These are phyloP conservation scores for Drechslerella stenobrocha DNA, from an alignment of 2,329 filamentous ascomycete genomes.

Conservation along the genomic window DNA sequence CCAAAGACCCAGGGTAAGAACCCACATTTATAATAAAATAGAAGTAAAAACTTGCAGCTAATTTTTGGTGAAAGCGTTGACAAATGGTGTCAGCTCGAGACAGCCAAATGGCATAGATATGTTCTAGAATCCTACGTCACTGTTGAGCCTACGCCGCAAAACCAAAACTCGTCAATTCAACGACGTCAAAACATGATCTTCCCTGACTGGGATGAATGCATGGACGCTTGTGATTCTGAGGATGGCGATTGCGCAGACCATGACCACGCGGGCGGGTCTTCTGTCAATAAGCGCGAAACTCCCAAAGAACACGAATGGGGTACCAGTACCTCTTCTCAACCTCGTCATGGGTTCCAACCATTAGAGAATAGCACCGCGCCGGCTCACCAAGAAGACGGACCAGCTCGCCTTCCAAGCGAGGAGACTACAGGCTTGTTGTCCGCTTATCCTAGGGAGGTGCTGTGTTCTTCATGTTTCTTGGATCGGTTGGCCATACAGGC, in stretches of 20 bases:
- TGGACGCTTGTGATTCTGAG: neutral
- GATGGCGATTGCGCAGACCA: neutral
- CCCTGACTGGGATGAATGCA: neutral
- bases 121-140: neutral
- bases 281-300: neutral
- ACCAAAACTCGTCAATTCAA: neutral
- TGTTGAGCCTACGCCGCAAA: neutral
- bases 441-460: slow-evolving; percentile 10
- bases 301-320: neutral
- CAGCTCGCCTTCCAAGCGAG: neutral
- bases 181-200: neutral
- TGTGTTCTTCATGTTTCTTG: slow-evolving; percentile 23
- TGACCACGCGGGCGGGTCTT: too few species aligned
- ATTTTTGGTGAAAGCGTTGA: neutral
- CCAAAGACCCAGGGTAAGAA: neutral
- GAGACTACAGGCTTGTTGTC: slow-evolving; percentile 12
- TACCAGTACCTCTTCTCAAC: neutral
- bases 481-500: slow-evolving; percentile 12
- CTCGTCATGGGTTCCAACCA: neutral
- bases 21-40: neutral
- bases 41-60: neutral
- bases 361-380: neutral
- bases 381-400: neutral
- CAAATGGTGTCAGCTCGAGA: slow-evolving; percentile 8
- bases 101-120: neutral